Base-by-base conservation (phyloP, 2,329 filamentous ascomycete genomes). In the Zelopaecilomyces penicillatus region DNA sequence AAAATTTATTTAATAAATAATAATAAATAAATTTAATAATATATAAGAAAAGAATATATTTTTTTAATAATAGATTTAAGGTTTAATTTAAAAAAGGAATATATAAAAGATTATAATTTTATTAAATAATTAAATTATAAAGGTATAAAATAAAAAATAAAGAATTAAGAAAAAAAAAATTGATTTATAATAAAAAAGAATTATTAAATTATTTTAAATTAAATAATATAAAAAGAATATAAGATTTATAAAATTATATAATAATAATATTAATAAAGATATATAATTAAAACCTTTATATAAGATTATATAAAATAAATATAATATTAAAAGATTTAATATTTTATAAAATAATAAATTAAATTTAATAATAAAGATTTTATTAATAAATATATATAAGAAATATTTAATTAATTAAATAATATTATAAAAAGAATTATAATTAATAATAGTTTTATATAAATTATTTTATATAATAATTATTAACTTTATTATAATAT, bases 101-200 rank as follows among this genome's bases (percentile, higher is more conserved):
- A n/a, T n/a, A n/a, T n/a, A n/a, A n/a, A n/a, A n/a, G n/a, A n/a
- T n/a, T n/a, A n/a, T 42, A 35, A 35, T 26, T 36, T 33, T 36
- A 38, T 41, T 10, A 10, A 30, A 41, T 41, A 19, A 37, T 37
- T 37, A 37, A 37, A 7, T 10, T 27, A 40, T 40, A 28, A 29
- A 8, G 8, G 6, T 28, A 6, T 29, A 29, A 28, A 28, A 40
- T n/a, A 40, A 28, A 27, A 30, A 29, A 40, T 27, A n/a, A 9
- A 28, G 11, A 6, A 6, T 30, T 27, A 28, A 29, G 6, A 29
- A 40, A 40, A 40, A 29, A 29, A 7, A n/a, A n/a, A n/a, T n/a
- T n/a, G n/a, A n/a, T 40, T 27, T 40, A n/a, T 42, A 32, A 35
- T 26, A 33, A 42, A 42, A 27, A 36, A 37, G 26, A n/a, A 7